Percentiles rank a stretch among this genome's conserved stretches.
These are phyloP conservation scores for Russula abietina DNA, from an alignment of 768 basidiomycete genomes.

Conservation along the genomic window DNA sequence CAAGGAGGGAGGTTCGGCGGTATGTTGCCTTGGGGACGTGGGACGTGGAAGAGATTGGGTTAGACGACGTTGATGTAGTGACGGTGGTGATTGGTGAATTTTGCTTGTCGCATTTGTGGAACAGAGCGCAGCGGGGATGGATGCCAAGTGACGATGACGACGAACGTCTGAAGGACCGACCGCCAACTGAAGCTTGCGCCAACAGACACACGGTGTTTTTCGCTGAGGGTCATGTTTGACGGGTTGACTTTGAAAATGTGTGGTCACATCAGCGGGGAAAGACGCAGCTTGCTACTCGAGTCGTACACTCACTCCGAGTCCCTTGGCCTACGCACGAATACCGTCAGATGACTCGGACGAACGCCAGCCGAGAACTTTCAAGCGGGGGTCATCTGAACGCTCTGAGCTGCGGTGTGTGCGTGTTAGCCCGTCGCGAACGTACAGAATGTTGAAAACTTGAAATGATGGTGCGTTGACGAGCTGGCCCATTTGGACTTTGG, in stretches of 20 bases:
- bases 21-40: background rate
- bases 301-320: slow-evolving; percentile 73
- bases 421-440: slow-evolving; percentile 10
- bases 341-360: background rate
- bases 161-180: slow-evolving; percentile 20
- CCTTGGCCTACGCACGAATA: slow-evolving; percentile 30
- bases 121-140: slow-evolving; percentile 16
- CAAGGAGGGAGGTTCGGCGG: background rate
- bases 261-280: slow-evolving; percentile 90
- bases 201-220: slow-evolving; percentile 22
- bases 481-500: slow-evolving; percentile 23
- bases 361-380: slow-evolving; percentile 10
- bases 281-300: slow-evolving; percentile 70
- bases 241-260: slow-evolving; percentile 75
- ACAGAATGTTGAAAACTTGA: background rate
- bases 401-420: background rate
- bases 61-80: background rate
- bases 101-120: background rate
- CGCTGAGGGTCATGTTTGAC: slow-evolving; percentile 42
- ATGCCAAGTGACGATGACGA: too few species aligned
- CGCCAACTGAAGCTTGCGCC: slow-evolving; percentile 26
- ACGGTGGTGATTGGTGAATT: background rate
- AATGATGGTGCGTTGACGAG: slow-evolving; percentile 10
- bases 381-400: slow-evolving; percentile 18
- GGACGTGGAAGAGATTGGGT: background rate